These are phyloP conservation scores for Solidago caesia DNA, from an alignment of 129 eudicot genomes.

Conservation along the genomic window DNA sequence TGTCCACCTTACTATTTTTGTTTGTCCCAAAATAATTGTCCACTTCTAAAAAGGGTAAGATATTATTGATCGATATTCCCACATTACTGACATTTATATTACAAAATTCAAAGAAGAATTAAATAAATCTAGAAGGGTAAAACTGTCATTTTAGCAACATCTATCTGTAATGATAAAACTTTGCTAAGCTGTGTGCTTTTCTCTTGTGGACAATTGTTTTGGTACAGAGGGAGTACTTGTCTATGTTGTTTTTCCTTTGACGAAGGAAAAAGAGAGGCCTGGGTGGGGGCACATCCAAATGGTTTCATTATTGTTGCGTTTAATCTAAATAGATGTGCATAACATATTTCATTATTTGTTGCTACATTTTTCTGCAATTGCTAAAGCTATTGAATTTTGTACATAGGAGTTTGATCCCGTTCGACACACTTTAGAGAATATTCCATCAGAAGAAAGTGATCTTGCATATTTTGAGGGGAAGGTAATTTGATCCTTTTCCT, in stretches of 20 bases:
- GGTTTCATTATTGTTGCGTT: neutral
- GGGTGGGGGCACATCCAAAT: neutral
- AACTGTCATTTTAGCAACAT: too few species aligned
- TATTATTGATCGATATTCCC: too few species aligned
- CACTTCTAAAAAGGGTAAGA: too few species aligned
- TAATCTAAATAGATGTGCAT: constrained; percentile 4
- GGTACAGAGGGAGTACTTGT: too few species aligned
- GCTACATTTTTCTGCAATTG: constrained; percentile 9
- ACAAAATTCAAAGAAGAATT: too few species aligned
- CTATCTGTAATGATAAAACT: too few species aligned
- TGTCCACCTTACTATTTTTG: too few species aligned
- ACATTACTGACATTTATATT: too few species aligned
- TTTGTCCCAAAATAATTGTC: too few species aligned
- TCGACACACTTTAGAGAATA: constrained; percentile 66
- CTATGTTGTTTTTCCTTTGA: neutral
- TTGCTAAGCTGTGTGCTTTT: too few species aligned
- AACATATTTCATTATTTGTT: neutral
- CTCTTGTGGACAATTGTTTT: too few species aligned
- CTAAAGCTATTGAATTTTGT: constrained; percentile 33
- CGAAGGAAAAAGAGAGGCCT: neutral
- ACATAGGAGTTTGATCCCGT: constrained; percentile 86
- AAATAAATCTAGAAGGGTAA: too few species aligned
- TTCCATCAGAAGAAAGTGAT: constrained; percentile 72
- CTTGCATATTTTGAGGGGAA: constrained; percentile 66
- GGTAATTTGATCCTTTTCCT: constrained; percentile 38